phyloP scores from a whole-genome alignment of 2,329 filamentous ascomycete genomes.

The Aquanectria penicillioides region DNA sequence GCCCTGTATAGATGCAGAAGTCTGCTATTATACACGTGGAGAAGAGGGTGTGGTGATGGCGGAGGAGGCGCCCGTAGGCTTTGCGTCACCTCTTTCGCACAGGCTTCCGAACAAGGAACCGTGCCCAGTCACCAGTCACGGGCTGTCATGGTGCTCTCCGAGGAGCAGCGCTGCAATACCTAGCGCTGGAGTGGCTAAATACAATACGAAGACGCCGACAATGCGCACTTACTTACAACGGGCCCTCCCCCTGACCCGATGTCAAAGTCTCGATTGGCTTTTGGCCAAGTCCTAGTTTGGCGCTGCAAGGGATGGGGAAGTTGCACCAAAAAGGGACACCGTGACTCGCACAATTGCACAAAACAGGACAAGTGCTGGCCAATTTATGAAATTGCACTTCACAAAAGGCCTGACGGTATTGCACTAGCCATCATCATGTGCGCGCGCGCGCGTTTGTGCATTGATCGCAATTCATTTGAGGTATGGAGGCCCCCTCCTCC shows the following conservation, averaged over 20 bases:
- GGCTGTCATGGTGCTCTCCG: no score
- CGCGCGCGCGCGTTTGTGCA: conserved; percentile 10
- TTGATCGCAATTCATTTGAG: conserved; percentile 12
- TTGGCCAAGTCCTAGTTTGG: conserved; percentile 11
- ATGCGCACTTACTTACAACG: neutral
- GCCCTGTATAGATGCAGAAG: neutral
- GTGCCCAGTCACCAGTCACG: neutral
- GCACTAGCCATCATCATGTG: no score
- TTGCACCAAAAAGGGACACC: conserved; percentile 18
- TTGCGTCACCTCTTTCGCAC: neutral
- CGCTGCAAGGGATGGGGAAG: conserved; percentile 21
- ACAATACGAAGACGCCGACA: conserved; percentile 14
- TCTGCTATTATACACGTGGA: conserved; percentile 14
- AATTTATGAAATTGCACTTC: conserved; percentile 22
- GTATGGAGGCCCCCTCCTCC: neutral
- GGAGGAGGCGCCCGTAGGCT: neutral
- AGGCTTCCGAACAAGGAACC: neutral
- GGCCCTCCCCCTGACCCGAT: conserved; percentile 8
- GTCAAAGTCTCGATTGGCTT: conserved; percentile 16
- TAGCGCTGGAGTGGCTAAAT: neutral
- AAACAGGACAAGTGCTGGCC: conserved; percentile 9
- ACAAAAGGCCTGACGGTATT: conserved; percentile 3
- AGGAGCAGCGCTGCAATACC: neutral
- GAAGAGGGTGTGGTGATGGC: conserved; percentile 2
- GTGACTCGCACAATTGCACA: conserved; percentile 17